Conservation (phyloP, 495 filamentous ascomycete genomes). For the Amphirosellinia nigrospora region DNA sequence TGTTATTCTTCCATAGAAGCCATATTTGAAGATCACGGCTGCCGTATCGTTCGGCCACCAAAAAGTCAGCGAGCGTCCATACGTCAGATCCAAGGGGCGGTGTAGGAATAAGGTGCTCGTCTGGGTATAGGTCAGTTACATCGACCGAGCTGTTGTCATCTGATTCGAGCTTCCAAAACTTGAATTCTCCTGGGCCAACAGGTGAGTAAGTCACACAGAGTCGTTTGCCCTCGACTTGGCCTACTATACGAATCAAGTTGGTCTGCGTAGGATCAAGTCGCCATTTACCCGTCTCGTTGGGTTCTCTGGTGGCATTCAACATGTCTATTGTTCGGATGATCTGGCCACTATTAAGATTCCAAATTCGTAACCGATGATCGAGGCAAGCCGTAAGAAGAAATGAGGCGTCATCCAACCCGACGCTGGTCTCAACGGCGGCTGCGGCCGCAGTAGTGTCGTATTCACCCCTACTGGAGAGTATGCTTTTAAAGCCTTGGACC, state of each 20-base stretch:
- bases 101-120: constrained; percentile 65
- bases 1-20: constrained; percentile 87
- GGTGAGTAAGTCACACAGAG: constrained; percentile 86
- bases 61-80: constrained; percentile 89
- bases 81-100: constrained; percentile 75
- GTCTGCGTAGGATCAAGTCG: constrained; percentile 76
- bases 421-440: constrained; percentile 57
- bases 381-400: constrained; percentile 85
- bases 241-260: constrained; percentile 75
- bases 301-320: constrained; percentile 45
- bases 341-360: constrained; percentile 79
- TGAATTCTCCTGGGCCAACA: constrained; percentile 85
- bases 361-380: constrained; percentile 84
- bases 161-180: constrained; percentile 84
- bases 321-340: constrained; percentile 54
- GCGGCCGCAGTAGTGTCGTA: constrained; percentile 38
- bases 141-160: constrained; percentile 65
- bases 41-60: constrained; percentile 57
- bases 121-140: constrained; percentile 72
- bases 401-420: constrained; percentile 48
- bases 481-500: constrained; percentile 71
- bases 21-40: constrained; percentile 65
- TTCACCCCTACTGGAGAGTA: constrained; percentile 63
- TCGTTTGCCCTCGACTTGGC: constrained; percentile 68
- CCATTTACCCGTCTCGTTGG: constrained; percentile 67